phyloP scores from a whole-genome alignment of 1,284 basidiomycete genomes.

The Anthracocystis walkeri region DNA sequence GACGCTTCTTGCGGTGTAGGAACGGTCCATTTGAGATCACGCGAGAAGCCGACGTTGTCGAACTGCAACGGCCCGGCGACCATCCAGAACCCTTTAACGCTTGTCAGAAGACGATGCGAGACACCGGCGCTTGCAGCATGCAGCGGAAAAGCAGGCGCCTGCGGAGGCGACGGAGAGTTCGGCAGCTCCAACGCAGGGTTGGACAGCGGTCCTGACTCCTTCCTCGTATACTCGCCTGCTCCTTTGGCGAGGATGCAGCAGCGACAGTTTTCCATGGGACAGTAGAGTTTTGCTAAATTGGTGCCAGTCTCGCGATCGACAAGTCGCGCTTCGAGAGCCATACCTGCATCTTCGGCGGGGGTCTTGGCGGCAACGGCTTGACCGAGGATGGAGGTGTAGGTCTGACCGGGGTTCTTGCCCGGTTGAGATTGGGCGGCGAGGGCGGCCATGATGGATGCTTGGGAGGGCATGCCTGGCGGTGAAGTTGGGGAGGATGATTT shows the following conservation, averaged over 20 bases:
- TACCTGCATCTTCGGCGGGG: constrained; percentile 60
- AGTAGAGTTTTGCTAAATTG: constrained; percentile 63
- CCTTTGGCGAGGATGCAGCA: constrained; percentile 58
- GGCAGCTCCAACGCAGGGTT: constrained; percentile 48
- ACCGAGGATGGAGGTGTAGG: constrained; percentile 62
- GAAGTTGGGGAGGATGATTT: constrained; percentile 24
- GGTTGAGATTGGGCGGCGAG: constrained; percentile 48
- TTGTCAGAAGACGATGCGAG: constrained; percentile 35
- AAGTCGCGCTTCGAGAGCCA: constrained; percentile 65
- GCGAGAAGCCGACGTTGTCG: constrained; percentile 66
- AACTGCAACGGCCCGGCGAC: constrained; percentile 62
- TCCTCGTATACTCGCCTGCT: constrained; percentile 56
- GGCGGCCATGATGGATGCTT: constrained; percentile 56
- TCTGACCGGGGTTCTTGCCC: constrained; percentile 40
- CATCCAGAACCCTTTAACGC: constrained; percentile 60
- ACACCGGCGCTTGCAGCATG: constrained; percentile 21
- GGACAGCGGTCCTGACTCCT: constrained; percentile 62
- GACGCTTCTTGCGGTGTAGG: not conserved
- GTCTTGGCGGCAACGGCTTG: constrained; percentile 68
- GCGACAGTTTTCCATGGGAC: constrained; percentile 64
- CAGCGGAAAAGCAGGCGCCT: constrained; percentile 41
- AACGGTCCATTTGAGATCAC: constrained; percentile 61
- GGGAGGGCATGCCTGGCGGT: constrained; percentile 52
- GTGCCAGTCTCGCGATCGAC: constrained; percentile 56
- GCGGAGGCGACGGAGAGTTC: constrained; percentile 48